Evolutionary conservation across 306 rosid species (phyloP).

Genomic region (Erythrophleum fordii): DNA sequence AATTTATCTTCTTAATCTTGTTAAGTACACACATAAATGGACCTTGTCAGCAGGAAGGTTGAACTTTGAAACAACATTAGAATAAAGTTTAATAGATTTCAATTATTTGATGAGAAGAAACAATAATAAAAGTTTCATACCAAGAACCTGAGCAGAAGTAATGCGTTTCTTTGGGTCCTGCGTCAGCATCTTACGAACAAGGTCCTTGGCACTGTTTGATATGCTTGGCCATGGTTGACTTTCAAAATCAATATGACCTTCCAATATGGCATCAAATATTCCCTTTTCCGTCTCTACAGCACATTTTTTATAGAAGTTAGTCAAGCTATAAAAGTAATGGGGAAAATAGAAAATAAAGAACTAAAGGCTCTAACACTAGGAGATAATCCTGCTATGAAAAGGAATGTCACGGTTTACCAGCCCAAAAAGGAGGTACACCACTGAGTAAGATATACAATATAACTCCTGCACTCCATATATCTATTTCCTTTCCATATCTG

Average conservation of each 20-base stretch:
- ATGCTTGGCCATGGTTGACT: constrained; percentile 85
- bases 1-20: too few relatives aligned
- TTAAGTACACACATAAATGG: background rate
- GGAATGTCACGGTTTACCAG: constrained; percentile 60
- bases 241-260: constrained; percentile 84
- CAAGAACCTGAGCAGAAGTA: constrained; percentile 83
- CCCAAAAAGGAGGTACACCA: constrained; percentile 99
- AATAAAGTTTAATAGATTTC: background rate
- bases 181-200: constrained; percentile 80
- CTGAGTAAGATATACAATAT: constrained; percentile 84
- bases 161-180: constrained; percentile 86
- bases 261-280: constrained; percentile 84
- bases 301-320: constrained; percentile 25
- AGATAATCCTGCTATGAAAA: constrained; percentile 1
- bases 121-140: constrained; percentile 44
- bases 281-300: constrained; percentile 84
- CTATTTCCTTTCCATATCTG: constrained; percentile 83
- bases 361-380: background rate
- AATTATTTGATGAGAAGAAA: constrained; percentile 1
- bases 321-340: constrained; percentile 10
- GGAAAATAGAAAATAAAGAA: background rate
- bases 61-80: background rate
- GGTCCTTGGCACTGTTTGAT: constrained; percentile 84
- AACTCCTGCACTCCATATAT: constrained; percentile 93
- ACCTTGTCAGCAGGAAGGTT: background rate